phyloP scores from a whole-genome alignment of 225 moss, liverwort and hornwort genomes.

The Antitrichia curtipendula region DNA sequence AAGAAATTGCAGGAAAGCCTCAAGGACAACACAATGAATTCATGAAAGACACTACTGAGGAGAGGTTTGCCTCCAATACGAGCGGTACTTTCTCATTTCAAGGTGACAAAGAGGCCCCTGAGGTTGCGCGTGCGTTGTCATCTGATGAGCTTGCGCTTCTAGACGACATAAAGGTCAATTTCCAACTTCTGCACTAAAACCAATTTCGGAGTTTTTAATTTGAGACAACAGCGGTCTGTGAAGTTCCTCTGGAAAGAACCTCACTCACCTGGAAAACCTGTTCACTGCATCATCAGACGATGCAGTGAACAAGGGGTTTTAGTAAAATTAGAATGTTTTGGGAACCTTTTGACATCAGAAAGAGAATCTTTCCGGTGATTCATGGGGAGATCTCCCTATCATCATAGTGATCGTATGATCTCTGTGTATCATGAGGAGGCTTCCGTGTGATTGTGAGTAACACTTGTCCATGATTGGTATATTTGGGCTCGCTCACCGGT shows the following conservation, averaged over 20 bases:
- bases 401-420: neutral
- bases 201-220: neutral
- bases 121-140: neutral
- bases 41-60: neutral
- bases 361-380: neutral
- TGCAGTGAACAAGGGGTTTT: neutral
- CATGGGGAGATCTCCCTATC: neutral
- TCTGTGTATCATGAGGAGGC: neutral
- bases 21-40: constrained; percentile 4
- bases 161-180: constrained; percentile 20
- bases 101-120: neutral
- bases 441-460: neutral
- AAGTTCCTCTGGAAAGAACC: neutral
- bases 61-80: neutral
- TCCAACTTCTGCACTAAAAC: neutral
- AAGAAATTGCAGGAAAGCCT: neutral
- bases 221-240: neutral
- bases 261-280: neutral
- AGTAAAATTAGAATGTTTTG: neutral
- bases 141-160: constrained; percentile 12
- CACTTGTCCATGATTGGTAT: neutral
- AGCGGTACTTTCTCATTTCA: neutral
- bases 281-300: neutral
- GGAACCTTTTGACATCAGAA: neutral
- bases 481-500: neutral